Percentiles rank a stretch among this genome's conserved stretches.
phyloP scores from a whole-genome alignment of 106 monocot species.

The Dendrobium nobile region DNA sequence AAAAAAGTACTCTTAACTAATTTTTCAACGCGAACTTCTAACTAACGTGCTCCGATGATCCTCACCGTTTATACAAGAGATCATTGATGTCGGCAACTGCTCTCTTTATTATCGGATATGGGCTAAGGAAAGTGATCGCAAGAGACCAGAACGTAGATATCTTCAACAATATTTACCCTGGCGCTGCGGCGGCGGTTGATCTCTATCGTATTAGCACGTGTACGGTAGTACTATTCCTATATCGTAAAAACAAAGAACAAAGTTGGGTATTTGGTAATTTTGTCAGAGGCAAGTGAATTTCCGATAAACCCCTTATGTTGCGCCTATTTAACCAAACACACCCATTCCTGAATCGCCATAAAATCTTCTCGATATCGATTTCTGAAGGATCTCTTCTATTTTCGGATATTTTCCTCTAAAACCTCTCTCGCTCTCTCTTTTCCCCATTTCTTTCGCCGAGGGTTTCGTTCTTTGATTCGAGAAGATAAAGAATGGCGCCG shows the following conservation, averaged over 20 bases:
- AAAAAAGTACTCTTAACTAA: too few relatives aligned
- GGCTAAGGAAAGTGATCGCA: background rate
- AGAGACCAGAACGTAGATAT: too few relatives aligned
- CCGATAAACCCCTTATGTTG: too few relatives aligned
- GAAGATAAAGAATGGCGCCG: conserved; percentile 4
- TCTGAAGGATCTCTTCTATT: background rate
- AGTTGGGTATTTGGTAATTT: background rate
- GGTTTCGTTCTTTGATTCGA: background rate
- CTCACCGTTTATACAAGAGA: background rate
- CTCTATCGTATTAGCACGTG: background rate
- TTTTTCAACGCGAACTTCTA: background rate
- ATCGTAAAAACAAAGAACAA: background rate
- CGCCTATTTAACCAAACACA: background rate
- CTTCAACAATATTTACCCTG: background rate
- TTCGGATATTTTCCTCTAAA: background rate
- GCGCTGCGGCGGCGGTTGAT: background rate
- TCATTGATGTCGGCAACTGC: background rate
- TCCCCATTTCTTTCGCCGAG: background rate
- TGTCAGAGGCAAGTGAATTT: too few relatives aligned
- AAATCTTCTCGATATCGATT: background rate
- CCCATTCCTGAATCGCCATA: background rate
- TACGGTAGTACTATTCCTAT: background rate
- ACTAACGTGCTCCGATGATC: background rate
- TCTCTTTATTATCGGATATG: background rate
- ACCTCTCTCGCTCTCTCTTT: background rate